Evolutionary conservation across 2,329 filamentous ascomycete genomes (phyloP).

Genomic region (Gyromitra esculenta): DNA sequence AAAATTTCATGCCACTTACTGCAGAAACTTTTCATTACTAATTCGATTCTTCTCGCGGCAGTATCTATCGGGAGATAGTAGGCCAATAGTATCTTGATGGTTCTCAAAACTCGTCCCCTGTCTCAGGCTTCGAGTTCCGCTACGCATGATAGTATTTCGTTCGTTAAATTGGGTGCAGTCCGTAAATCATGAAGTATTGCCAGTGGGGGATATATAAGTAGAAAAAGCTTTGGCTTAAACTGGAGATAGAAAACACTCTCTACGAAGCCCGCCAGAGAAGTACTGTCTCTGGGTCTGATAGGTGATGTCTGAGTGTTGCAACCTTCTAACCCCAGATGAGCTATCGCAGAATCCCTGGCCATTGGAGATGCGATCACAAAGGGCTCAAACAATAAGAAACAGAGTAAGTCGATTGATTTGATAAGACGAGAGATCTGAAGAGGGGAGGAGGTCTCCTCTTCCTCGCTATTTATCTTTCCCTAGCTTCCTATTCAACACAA

Average conservation of each 20-base stretch:
- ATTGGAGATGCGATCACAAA: neutral
- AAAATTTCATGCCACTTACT: neutral
- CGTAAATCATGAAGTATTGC: neutral
- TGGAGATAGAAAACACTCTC: neutral
- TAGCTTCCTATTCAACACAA: no score
- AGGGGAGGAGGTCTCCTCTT: neutral
- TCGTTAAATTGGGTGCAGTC: neutral
- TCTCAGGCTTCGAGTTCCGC: neutral
- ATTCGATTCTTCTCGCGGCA: neutral
- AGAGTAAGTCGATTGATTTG: neutral
- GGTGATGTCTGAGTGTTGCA: neutral
- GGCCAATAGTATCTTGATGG: neutral
- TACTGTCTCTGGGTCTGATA: neutral
- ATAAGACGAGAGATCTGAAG: neutral
- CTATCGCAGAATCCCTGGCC: neutral
- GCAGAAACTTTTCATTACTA: neutral
- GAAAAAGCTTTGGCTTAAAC: neutral
- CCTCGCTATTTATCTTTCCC: neutral
- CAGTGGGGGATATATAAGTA: neutral
- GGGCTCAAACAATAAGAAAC: neutral
- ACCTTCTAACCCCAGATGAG: neutral
- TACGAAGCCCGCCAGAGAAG: neutral
- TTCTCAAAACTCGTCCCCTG: neutral
- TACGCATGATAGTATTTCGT: neutral
- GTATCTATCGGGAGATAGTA: constrained; percentile 2